Conservation (phyloP, 2,329 filamentous ascomycete species). For the Colletotrichum orbiculare region DNA sequence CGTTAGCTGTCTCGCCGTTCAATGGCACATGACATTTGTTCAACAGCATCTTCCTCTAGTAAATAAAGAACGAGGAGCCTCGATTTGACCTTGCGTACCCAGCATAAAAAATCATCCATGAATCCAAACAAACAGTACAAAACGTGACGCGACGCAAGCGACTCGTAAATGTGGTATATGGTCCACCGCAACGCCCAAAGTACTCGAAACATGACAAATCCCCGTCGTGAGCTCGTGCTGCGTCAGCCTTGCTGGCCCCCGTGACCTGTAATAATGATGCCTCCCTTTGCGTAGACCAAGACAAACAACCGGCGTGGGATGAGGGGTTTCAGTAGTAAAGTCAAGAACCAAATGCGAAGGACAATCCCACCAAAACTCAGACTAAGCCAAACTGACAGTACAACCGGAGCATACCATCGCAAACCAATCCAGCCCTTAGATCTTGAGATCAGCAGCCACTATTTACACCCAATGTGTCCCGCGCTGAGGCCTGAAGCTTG, state of each 20-base stretch:
- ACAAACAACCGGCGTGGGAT: background rate
- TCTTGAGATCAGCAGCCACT: background rate
- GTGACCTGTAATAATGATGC: conserved; percentile 12
- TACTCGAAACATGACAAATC: conserved; percentile 27
- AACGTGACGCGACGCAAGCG: conserved; percentile 31
- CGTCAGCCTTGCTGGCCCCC: conserved; percentile 2
- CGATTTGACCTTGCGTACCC: background rate
- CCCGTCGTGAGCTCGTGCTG: conserved; percentile 22
- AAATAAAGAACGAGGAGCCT: background rate
- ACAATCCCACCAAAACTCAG: background rate
- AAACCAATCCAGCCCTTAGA: too few species aligned
- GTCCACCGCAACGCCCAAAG: conserved; percentile 36
- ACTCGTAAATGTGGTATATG: conserved; percentile 37
- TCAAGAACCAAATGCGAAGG: background rate
- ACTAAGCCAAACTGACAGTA: background rate
- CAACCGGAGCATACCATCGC: too few species aligned
- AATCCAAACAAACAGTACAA: conserved; percentile 17
- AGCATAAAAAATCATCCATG: background rate
- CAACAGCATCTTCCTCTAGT: background rate
- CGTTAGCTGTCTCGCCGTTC: too few species aligned
- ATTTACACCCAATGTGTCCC: conserved; percentile 21
- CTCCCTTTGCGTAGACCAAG: background rate
- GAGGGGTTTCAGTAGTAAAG: background rate
- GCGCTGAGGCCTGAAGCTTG: background rate
- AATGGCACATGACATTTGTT: too few species aligned